Evolutionary conservation across 2,329 filamentous ascomycete genomes (phyloP).

Genomic region (Clarireedia sp.): DNA sequence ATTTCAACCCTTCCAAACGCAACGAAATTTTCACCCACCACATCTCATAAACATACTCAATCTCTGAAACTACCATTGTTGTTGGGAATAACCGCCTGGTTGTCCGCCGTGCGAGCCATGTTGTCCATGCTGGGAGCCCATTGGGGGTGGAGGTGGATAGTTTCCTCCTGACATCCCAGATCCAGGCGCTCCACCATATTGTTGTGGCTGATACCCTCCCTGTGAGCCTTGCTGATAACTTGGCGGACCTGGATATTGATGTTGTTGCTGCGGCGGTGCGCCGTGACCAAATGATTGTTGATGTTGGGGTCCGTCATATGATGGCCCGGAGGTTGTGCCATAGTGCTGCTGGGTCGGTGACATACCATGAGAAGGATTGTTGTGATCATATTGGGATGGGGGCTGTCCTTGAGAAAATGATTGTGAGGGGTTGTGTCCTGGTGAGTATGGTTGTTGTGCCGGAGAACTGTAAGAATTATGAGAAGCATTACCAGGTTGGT

Average conservation of each 20-base stretch:
- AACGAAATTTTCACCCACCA: not conserved
- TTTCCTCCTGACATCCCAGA: constrained; percentile 3
- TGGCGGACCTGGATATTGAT: constrained; percentile 16
- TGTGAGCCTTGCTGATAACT: constrained; percentile 8
- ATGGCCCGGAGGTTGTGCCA: constrained; percentile 13
- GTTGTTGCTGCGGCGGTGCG: constrained; percentile 10
- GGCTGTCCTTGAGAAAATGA: constrained; percentile 2
- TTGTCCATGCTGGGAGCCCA: constrained; percentile 9
- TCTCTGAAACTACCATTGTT: constrained; percentile 4
- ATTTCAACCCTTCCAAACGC: not conserved
- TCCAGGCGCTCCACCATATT: not conserved
- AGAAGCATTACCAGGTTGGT: constrained; percentile 36
- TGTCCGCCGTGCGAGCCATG: constrained; percentile 9
- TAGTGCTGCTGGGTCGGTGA: constrained; percentile 8
- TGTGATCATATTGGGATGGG: constrained; percentile 8
- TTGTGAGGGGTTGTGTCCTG: not conserved
- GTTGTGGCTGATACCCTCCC: constrained; percentile 10
- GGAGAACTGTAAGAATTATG: constrained; percentile 16
- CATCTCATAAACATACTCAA: not conserved
- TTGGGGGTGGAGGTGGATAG: constrained; percentile 3
- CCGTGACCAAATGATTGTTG: constrained; percentile 1
- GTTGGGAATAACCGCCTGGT: constrained; percentile 5
- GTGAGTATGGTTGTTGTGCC: constrained; percentile 9
- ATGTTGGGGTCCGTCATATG: constrained; percentile 18
- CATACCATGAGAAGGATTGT: not conserved